Conservation (phyloP, 257 asterid species). For the Nicotiana obtusifolia region DNA sequence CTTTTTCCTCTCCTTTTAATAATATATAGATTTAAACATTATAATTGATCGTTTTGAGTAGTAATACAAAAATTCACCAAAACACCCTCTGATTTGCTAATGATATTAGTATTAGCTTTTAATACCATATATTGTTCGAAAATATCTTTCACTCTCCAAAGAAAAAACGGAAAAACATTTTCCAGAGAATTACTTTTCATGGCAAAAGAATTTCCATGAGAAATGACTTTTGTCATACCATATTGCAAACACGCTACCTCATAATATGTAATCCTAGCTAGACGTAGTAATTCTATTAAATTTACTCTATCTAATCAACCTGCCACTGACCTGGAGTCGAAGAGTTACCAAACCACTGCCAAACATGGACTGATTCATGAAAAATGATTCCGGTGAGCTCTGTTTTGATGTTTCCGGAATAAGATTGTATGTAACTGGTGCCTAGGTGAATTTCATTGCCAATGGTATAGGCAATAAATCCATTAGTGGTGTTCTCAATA, state of each 20-base stretch:
- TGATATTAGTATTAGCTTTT: too few species aligned
- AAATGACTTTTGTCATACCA: too few species aligned
- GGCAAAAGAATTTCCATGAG: too few species aligned
- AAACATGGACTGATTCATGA: conserved; percentile 56
- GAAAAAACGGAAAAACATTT: too few species aligned
- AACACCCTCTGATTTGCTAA: too few species aligned
- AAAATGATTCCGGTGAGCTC: conserved; percentile 51
- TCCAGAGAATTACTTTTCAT: too few species aligned
- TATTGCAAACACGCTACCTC: background rate
- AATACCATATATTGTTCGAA: too few species aligned
- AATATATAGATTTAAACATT: too few species aligned
- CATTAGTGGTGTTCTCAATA: conserved; percentile 48
- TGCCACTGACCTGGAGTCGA: conserved; percentile 22
- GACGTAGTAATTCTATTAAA: background rate
- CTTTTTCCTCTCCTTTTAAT: too few species aligned
- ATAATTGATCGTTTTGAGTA: too few species aligned
- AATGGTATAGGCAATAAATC: conserved; percentile 24
- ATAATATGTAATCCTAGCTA: background rate
- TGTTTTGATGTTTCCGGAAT: conserved; percentile 29
- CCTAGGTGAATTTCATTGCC: conserved; percentile 42
- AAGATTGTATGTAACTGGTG: conserved; percentile 36
- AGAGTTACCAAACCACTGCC: conserved; percentile 63
- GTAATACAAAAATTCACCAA: too few species aligned
- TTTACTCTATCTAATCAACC: background rate
- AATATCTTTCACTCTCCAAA: too few species aligned